Evolutionary conservation across 2,329 filamentous ascomycete species (phyloP), one percentile per base, ranked within the genome.

Genomic region (Capronia americana): DNA sequence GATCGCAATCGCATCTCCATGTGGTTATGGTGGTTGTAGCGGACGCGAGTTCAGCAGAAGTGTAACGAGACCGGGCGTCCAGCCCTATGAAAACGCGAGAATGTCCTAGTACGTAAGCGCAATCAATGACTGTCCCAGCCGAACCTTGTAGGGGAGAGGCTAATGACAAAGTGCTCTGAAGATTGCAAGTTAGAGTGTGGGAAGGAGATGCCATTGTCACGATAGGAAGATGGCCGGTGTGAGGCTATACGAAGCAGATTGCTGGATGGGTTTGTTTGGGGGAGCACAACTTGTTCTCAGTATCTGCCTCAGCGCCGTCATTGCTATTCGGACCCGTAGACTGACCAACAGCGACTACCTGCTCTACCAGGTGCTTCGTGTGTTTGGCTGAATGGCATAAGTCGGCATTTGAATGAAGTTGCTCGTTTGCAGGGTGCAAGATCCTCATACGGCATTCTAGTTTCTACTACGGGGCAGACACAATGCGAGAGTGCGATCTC

Each of bases 51-150:
- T 51, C 48, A 24, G 24, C 7, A 51, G 20, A 24, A 51, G 48
- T 26, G 48, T n/a, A 23, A 26, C 4, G 48, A 10, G 11, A 10
- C 4, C 14, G 20, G 48, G 38, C 38, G n/a, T 6, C 38, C 24
- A 51, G 48, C 48, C 20, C 48, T 51, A n/a, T 26, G 48, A 26
- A 5, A 24, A 51, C 20, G 48, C 48, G 48, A 8, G 48, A 51
- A 26, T 23, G 20, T 51, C 24, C 17, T 51, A n/a, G n/a, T n/a
- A 26, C 48, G 24, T 23, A 23, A 51, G 48, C 24, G 20, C 24
- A 51, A 26, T 51, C 48, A 4, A 26, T 14, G 20, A 51, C 2
- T 26, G 11, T 11, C 11, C 48, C 11, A 51, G 1, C 17, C 7
- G 17, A 3, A 24, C 46, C 4, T 20, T 5, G 14, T 0, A n/a